Base-by-base conservation (phyloP, 179 eudicot species). In the Silene vulgaris region DNA sequence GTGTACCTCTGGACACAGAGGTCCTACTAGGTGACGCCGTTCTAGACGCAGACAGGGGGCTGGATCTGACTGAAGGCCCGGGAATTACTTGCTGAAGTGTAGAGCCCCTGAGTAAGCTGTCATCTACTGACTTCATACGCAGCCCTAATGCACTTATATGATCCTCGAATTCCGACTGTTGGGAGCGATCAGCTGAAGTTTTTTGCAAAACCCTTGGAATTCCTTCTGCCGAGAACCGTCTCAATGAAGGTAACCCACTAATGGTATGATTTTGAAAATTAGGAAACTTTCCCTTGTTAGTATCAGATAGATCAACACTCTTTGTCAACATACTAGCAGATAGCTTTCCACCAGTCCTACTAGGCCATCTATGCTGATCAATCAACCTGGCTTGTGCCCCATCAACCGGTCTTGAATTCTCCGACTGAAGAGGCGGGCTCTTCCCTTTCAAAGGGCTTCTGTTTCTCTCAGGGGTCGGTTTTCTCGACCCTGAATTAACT, bases 301-400 rank as follows among this genome's bases (percentile, higher is more conserved):
- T 50, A 77, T 84, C 90, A 60, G 77, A 61, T 23, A 87, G 84
- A 79, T 90, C 96, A 78, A 85, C 74, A 67, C 89, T 87, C 85
- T 82, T 89, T 20, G 79, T 77, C 73, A 81, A 64, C 45, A 78
- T 28, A 77, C 63, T 76, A 13, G 92, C 74, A 64, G 85, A 75
- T 60, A 84, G 63, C 78, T 82, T 89, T 72, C 89, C 95, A 83
- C 87, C 85, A 40, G 90, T 73, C 83, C 92, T 86, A 81, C 92
- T 90, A 28, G 97, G 98, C 97, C 97, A 90, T 63, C 91, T 80
- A 76, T 92, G 97, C 69, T 90, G 97, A 76, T 92, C 97, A n/a
- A 89, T 86, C 72, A 89, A 28, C 80, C 93, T 81, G 13, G 90
- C 75, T 69, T 88, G 85, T 62, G 66, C 63, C 75, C 84, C 76